Conservation (phyloP, 495 filamentous ascomycete genomes). For the Penicillium canescens region DNA sequence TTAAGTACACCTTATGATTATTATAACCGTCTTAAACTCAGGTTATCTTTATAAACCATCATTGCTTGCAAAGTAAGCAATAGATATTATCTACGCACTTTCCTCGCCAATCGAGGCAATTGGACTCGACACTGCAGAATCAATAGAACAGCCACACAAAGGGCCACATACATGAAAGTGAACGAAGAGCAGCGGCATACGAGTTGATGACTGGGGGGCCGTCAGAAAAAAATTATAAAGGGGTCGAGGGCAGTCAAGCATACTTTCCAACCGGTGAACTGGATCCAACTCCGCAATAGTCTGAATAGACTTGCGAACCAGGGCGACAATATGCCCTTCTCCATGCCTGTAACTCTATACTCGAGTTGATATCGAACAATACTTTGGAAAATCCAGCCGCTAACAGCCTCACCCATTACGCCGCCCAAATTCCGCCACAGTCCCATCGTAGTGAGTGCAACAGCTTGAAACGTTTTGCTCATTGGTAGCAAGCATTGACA, state of each 20-base stretch:
- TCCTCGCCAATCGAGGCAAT: conserved; percentile 54
- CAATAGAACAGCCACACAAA: conserved; percentile 51
- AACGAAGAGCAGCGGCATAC: conserved; percentile 59
- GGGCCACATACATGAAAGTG: conserved; percentile 52
- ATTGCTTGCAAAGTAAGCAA: too few species aligned
- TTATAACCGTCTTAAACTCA: too few species aligned
- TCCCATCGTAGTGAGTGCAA: too few species aligned
- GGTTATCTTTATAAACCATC: too few species aligned
- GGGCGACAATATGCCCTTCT: conserved; percentile 52
- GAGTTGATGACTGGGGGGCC: conserved; percentile 51
- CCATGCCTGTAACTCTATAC: conserved; percentile 52
- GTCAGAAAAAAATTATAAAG: conserved; percentile 12
- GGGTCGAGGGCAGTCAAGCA: conserved; percentile 5
- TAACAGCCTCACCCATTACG: too few species aligned
- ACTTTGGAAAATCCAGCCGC: too few species aligned
- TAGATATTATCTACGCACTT: conserved; percentile 13
- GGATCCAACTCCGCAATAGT: conserved; percentile 49
- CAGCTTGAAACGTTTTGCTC: too few species aligned
- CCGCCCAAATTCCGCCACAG: too few species aligned
- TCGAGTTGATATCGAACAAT: conserved; percentile 61
- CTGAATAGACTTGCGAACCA: conserved; percentile 55
- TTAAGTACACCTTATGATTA: neutral
- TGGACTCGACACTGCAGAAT: conserved; percentile 50
- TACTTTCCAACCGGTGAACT: conserved; percentile 53
- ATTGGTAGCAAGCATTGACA: too few species aligned